Evolutionary conservation across 129 eudicot species (phyloP).

Genomic region (Heracleum sosnowskyi): DNA sequence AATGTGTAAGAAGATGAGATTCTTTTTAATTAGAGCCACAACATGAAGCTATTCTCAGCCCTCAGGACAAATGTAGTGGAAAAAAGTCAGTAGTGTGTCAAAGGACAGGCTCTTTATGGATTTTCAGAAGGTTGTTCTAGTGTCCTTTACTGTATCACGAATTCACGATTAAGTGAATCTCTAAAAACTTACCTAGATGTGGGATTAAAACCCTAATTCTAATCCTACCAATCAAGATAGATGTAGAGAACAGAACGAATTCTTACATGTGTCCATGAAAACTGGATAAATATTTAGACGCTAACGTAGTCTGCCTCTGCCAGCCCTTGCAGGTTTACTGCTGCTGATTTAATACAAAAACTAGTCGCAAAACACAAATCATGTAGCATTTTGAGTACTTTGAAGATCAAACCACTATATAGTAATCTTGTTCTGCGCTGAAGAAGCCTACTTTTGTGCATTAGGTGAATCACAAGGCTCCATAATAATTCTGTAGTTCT

Average conservation of each 20-base stretch:
- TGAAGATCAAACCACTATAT: not conserved
- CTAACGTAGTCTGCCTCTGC: conserved; percentile 8
- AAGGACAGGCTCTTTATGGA: conserved; percentile 20
- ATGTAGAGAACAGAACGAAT: conserved; percentile 2
- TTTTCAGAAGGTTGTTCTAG: conserved; percentile 33
- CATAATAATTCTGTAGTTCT: not conserved
- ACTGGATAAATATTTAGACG: not conserved
- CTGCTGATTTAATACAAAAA: not conserved
- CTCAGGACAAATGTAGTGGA: conserved; percentile 9
- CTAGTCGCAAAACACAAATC: not conserved
- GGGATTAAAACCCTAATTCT: conserved; percentile 42
- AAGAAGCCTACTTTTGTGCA: not conserved
- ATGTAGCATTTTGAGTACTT: not conserved
- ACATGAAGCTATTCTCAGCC: conserved; percentile 1
- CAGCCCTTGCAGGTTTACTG: not conserved
- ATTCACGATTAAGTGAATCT: conserved; percentile 49
- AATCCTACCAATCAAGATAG: conserved; percentile 34
- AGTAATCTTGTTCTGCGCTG: not conserved
- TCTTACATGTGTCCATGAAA: not conserved
- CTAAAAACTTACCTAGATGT: conserved; percentile 29
- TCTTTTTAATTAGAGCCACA: conserved; percentile 26
- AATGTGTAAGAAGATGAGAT: conserved; percentile 33
- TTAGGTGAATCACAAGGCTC: not conserved
- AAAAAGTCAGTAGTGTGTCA: conserved; percentile 17
- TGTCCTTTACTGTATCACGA: conserved; percentile 31